Percentiles rank a stretch among this genome's conserved stretches.
phyloP scores from a whole-genome alignment of 441 rosid species.

The Arabidopsis hybrid region DNA sequence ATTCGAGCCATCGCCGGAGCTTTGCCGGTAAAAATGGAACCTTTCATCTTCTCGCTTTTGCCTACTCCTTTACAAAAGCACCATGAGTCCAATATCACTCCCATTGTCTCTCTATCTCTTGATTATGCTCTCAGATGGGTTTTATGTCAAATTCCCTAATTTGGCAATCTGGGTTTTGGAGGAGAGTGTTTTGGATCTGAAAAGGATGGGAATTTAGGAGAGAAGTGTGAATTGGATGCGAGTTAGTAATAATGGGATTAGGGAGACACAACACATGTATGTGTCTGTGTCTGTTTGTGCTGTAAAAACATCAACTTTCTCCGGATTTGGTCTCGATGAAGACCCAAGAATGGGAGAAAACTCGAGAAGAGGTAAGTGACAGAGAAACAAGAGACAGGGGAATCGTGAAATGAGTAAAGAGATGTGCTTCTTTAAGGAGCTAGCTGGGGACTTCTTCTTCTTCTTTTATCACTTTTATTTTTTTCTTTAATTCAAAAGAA shows the following conservation, averaged over 20 bases:
- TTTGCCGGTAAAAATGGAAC: constrained; percentile 76
- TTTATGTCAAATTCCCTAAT: neutral
- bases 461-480: constrained; percentile 7
- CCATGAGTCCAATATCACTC: constrained; percentile 78
- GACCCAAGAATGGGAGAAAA: constrained; percentile 32
- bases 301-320: constrained; percentile 37
- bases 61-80: constrained; percentile 95
- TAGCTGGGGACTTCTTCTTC: constrained; percentile 31
- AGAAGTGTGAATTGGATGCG: constrained; percentile 32
- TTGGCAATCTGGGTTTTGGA: constrained; percentile 1
- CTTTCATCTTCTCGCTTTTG: constrained; percentile 87
- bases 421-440: constrained; percentile 20
- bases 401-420: constrained; percentile 46
- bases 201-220: constrained; percentile 32
- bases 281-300: constrained; percentile 39
- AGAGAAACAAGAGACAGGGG: constrained; percentile 39
- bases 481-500: neutral
- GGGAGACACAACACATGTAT: constrained; percentile 44
- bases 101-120: constrained; percentile 50
- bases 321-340: constrained; percentile 33
- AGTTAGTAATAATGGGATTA: constrained; percentile 36
- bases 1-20: constrained; percentile 72
- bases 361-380: constrained; percentile 12
- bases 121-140: constrained; percentile 33
- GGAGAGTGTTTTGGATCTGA: constrained; percentile 41